Base-by-base conservation (phyloP, 768 basidiomycete species). In the Psilocybe tampanensis region DNA sequence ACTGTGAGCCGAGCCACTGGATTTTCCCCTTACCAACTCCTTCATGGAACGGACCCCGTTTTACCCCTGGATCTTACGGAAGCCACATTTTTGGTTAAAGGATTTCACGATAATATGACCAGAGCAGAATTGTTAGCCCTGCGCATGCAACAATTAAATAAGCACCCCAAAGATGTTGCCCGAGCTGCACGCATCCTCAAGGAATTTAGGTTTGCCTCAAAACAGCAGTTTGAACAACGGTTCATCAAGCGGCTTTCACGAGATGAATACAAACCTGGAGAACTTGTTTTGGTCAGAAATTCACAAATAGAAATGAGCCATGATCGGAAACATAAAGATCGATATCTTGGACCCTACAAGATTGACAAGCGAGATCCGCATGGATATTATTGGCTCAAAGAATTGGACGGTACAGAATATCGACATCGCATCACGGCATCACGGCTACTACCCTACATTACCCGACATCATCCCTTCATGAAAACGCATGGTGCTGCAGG, bases 11-110 rank as follows among this genome's bases (percentile, higher is more conserved):
- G 62, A 33, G 29, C 57, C 0, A 71, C 63, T 0, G 73, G 74
- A 15, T 70, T 65, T 59, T 73, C 69, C 6, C 74, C 75, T 2
- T 76, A 64, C 52, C 71, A 68, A 24, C 44, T 45, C 12, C 52
- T 59, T 8, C n/a, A n/a, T n/a, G n/a, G n/a, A n/a, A n/a, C n/a
- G n/a, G n/a, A n/a, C n/a, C n/a, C n/a, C n/a, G n/a, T 54, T 8
- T 21, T 54, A 21, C 52, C 52, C 17, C n/a, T 54, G 15, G 52
- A 54, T 22, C 22, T 54, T 9, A 24, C 15, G 3, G 43, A 54
- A 54, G 52, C 52, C 8, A 54, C 52, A 1, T 54, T 54, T 44
- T 6, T 54, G 39, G 44, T 44, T 0, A 23, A 54, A 54, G 52
- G 42, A 54, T 54, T 54, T 26, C 41, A 33, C 11, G 13, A 41